These are phyloP conservation scores for Lichtheimia ornata DNA, from an alignment of 371 early-diverging fungal genomes.

Conservation along the genomic window DNA sequence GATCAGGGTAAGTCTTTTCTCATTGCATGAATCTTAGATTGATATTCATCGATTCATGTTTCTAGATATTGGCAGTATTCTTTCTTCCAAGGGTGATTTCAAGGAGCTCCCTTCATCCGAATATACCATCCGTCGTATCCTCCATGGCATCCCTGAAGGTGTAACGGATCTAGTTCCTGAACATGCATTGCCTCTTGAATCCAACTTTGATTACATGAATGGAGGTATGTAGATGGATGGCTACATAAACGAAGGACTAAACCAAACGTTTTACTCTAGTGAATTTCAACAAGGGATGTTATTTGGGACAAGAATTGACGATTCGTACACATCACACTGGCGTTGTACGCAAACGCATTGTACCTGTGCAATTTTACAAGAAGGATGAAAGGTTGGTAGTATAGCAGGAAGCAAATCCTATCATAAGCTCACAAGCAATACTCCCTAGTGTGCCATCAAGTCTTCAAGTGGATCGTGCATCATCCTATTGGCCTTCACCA, in stretches of 20 bases:
- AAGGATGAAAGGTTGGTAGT: conserved; percentile 40
- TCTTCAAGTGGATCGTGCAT: conserved; percentile 33
- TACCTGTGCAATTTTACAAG: conserved; percentile 74
- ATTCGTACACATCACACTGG: conserved; percentile 96
- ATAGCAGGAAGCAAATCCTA: neutral
- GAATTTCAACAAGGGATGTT: conserved; percentile 96
- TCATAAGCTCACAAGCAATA: neutral
- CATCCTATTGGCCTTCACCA: conserved; percentile 19
- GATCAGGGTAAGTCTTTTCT: conserved; percentile 18
- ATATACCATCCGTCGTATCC: conserved; percentile 78
- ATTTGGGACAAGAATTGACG: conserved; percentile 96
- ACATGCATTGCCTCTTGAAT: conserved; percentile 84
- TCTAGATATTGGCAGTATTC: conserved; percentile 22
- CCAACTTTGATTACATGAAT: conserved; percentile 89
- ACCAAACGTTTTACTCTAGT: conserved; percentile 47
- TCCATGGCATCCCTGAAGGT: conserved; percentile 91
- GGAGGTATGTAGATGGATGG: conserved; percentile 62
- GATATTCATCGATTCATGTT: neutral
- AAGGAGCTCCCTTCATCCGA: conserved; percentile 48
- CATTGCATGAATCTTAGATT: neutral
- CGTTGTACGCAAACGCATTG: conserved; percentile 88
- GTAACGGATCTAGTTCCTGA: conserved; percentile 75
- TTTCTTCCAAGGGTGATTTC: conserved; percentile 36
- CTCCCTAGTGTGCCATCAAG: conserved; percentile 33
- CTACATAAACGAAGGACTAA: neutral